Conservation (phyloP, 2,329 filamentous ascomycete genomes). For the Curvularia eragrostidis region DNA sequence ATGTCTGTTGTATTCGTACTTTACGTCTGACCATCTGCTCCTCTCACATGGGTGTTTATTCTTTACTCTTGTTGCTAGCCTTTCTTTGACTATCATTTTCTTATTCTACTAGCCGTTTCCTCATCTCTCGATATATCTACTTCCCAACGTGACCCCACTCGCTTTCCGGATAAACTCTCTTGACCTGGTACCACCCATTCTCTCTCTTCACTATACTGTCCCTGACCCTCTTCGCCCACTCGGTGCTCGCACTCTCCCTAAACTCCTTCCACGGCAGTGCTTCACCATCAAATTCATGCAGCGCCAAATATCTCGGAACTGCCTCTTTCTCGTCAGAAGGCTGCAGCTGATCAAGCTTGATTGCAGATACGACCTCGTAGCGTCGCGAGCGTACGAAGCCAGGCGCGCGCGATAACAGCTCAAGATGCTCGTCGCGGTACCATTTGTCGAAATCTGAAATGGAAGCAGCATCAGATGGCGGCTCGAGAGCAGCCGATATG, state of each 20-base stretch:
- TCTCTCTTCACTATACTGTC: slow-evolving; percentile 20
- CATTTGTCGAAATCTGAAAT: slow-evolving; percentile 29
- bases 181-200: slow-evolving; percentile 28
- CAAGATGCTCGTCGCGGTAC: slow-evolving; percentile 33
- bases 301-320: slow-evolving; percentile 26
- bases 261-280: slow-evolving; percentile 29
- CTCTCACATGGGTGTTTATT: too few species aligned
- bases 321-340: slow-evolving; percentile 12
- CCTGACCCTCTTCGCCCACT: slow-evolving; percentile 35
- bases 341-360: slow-evolving; percentile 30
- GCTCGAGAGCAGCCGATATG: slow-evolving; percentile 19
- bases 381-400: slow-evolving; percentile 32
- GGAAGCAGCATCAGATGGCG: slow-evolving; percentile 7
- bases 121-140: background rate
- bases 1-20: too few species aligned
- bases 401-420: slow-evolving; percentile 11
- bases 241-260: slow-evolving; percentile 20
- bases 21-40: too few species aligned
- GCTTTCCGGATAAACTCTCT: slow-evolving; percentile 24
- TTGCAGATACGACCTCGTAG: slow-evolving; percentile 27
- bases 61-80: too few species aligned
- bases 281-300: slow-evolving; percentile 36
- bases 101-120: background rate
- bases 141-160: slow-evolving; percentile 21
- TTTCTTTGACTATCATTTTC: too few species aligned